Evolutionary conservation across 2,329 filamentous ascomycete species (phyloP), one percentile per base, ranked within the genome.

Genomic region (Penicillium sp.): DNA sequence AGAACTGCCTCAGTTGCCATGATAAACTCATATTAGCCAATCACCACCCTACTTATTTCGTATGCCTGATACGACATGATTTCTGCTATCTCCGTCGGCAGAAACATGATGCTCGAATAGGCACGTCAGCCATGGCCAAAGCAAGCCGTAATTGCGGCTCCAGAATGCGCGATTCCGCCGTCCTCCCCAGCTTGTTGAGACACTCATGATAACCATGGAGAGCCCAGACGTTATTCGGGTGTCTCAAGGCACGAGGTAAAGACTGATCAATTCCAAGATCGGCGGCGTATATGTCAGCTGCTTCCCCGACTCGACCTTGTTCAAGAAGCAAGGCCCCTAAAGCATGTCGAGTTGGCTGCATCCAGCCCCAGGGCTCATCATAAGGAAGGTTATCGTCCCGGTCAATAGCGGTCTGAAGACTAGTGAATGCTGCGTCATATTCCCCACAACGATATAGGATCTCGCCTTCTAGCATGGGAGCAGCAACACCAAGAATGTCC

Each of bases 291-390:
- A 86, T 80, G 0, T 68, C 77, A 3, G 79, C 70, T 0, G 87
- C 86, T 54, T 88, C 77, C 23, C 82, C 77, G 1, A 83, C 75
- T 4, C 75, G 76, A 0, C 82, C 85, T 65, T 89, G 88, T 67
- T 92, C 89, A 3, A 90, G 77, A 29, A 91, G 69, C 2, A 92
- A 76, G 0, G 88, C 89, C 1, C 86, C 88, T 48, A 88, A 87
- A 0, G 88, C 88, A 70, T 92, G 89, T 3, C 88, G 78, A 0
- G 85, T 83, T 0, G 89, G 88, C 69, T 90, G 87, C 88, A 92
- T 91, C 88, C 89, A 92, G 0, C 87, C 87, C 88, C 88, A 91
- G 0, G 89, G 89, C 69, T 92, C 89, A 53, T 88, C 87, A 61
- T 90, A 92, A 0, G 85, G 85, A 25, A 92, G 79, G 0, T 71